Evolutionary conservation across 176 grass and related monocot species (phyloP).

Genomic region (Zizania latifolia): DNA sequence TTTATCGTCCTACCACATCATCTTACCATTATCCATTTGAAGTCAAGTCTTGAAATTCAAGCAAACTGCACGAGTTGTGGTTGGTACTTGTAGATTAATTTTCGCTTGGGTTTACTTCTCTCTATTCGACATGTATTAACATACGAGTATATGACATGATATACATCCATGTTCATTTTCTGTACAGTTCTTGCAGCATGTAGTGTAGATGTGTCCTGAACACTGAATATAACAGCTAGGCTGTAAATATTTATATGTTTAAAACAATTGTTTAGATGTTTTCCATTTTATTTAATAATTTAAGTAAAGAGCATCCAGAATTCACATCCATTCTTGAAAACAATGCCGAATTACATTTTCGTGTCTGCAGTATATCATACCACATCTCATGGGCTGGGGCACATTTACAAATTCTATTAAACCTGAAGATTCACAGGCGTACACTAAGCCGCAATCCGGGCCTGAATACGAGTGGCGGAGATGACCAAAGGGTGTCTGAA

Average conservation of each 20-base stretch:
- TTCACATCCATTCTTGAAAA: not conserved
- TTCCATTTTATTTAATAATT: not conserved
- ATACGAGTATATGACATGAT: not conserved
- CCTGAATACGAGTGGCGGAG: conserved; percentile 73
- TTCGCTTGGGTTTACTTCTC: not conserved
- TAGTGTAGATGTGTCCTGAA: not conserved
- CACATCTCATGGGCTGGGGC: conserved; percentile 87
- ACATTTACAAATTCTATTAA: conserved; percentile 65
- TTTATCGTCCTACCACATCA: not conserved
- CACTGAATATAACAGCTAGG: not conserved
- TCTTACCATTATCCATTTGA: not conserved
- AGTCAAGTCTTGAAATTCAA: not conserved
- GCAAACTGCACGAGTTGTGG: not conserved
- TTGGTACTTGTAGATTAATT: not conserved
- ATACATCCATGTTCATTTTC: not conserved
- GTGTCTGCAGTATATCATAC: conserved; percentile 74
- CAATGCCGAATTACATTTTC: not conserved
- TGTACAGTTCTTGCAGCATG: not conserved
- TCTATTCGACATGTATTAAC: not conserved
- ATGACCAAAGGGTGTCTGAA: not conserved
- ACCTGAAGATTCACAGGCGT: conserved; percentile 38
- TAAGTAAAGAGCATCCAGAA: not conserved
- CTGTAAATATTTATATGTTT: not conserved
- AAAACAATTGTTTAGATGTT: not conserved
- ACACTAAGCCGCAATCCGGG: conserved; percentile 37